phyloP scores from a whole-genome alignment of 306 rosid genomes.

The Parietaria judaica region DNA sequence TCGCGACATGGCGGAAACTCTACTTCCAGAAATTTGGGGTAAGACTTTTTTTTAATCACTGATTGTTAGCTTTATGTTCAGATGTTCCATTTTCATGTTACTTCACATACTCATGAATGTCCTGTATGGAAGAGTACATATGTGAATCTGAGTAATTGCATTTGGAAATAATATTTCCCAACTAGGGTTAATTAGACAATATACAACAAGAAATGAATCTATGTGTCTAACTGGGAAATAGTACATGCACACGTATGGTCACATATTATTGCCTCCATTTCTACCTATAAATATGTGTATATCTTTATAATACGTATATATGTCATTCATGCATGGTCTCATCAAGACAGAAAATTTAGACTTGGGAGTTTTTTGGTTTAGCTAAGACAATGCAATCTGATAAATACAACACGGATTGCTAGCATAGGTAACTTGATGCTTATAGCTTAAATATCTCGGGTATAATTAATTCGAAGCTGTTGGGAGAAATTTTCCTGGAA shows the following conservation, averaged over 20 bases:
- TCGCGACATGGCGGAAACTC: constrained; percentile 45
- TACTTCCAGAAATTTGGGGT: constrained; percentile 50
- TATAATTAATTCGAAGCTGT: background rate
- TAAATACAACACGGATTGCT: background rate
- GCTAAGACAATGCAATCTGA: background rate
- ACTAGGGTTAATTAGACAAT: background rate
- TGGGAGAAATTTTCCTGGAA: background rate
- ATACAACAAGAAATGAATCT: background rate
- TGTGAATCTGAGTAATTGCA: background rate
- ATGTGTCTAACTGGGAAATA: too few species aligned
- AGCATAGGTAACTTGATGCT: background rate
- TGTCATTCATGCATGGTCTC: background rate
- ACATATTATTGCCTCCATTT: too few species aligned
- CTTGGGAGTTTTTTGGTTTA: background rate
- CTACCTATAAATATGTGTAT: too few species aligned
- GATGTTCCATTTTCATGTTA: background rate
- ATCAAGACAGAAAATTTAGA: background rate
- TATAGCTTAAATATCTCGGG: background rate
- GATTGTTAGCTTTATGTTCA: too few species aligned
- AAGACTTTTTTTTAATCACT: constrained; percentile 23
- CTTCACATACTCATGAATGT: background rate
- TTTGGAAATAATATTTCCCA: background rate
- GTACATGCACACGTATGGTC: too few species aligned
- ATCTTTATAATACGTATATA: too few species aligned
- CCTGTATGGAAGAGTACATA: background rate